Base-by-base conservation (phyloP, 129 eudicot genomes). In the Silybum marianum region DNA sequence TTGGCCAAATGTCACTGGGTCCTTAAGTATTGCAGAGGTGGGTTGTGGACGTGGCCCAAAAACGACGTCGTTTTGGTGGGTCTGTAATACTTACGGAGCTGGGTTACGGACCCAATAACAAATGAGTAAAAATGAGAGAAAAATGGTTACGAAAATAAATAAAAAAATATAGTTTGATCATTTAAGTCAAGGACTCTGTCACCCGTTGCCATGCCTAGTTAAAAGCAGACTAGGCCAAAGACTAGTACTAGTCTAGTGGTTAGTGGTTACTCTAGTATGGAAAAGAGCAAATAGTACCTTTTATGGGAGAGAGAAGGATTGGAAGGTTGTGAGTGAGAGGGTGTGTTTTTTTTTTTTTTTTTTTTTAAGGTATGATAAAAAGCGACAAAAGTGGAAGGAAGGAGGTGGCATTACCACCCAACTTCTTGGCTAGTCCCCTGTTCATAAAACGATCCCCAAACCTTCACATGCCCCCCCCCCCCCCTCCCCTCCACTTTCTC, bases 401-500 rank as follows among this genome's bases (percentile, higher is more conserved):
- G 1, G 63, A 54, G 72, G 12, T 82, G 81, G 72, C 81, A 69
- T 22, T 48, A 70, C 51, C 9, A 46, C 62, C 40, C n/a, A 46
- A 36, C 65, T 51, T 82, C 39, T 12, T 70, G 12, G 28, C 25
- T 48, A 51, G 62, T 54, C 62, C 80, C 70, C 78, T 54, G 74
- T 65, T 63, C 72, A 7, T 66, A 46, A 81, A 81, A 66, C 84
- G 66, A 38, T 54, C 83, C 66, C 25, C 58, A 58, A 62, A 34
- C 36, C 10, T 54, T 72, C 73, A 80, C 84, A 72, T 80, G 78
- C 24, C 72, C 46, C 72, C 38, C 84, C 67, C 76, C 32, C 67
- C 75, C 19, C 71, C 73, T 24, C 38, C 85, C 28, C 60, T 48
- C 63, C 63, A 21, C 22, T 51, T n/a, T n/a, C 66, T 58, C 16